Evolutionary conservation across 345 rosid species (phyloP).

Genomic region (Diplotaxis tenuifolia): DNA sequence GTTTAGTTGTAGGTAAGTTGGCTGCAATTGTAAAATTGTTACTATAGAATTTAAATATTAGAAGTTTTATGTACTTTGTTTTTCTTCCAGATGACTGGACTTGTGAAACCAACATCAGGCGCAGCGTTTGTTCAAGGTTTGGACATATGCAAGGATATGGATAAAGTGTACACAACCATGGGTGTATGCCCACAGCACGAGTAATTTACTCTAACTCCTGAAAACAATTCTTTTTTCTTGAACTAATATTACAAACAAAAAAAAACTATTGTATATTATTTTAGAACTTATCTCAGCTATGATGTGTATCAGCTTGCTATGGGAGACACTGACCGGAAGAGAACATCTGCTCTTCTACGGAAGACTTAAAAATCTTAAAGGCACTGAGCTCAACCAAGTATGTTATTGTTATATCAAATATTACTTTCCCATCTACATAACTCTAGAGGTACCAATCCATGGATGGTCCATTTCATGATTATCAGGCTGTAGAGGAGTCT

Average conservation of each 20-base stretch:
- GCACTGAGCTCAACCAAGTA: constrained; percentile 58
- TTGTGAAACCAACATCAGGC: constrained; percentile 73
- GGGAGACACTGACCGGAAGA: constrained; percentile 85
- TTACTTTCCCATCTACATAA: neutral
- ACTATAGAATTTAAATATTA: too few relatives aligned
- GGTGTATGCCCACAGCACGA: constrained; percentile 97
- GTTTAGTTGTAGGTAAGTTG: too few relatives aligned
- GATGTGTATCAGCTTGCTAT: constrained; percentile 59
- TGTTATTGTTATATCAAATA: constrained; percentile 28
- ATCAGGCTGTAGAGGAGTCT: constrained; percentile 90
- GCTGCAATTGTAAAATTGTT: too few relatives aligned
- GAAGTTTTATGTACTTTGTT: neutral
- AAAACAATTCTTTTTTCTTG: too few relatives aligned
- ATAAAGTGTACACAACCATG: constrained; percentile 69
- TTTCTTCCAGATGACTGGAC: constrained; percentile 78
- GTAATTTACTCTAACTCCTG: too few relatives aligned
- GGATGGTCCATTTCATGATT: neutral
- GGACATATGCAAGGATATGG: constrained; percentile 67
- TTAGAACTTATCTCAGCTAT: neutral
- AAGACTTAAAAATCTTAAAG: constrained; percentile 85
- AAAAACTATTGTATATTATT: neutral
- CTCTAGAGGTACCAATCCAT: neutral
- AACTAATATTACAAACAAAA: neutral
- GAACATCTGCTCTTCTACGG: constrained; percentile 91
- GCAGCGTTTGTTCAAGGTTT: constrained; percentile 65